Conservation (phyloP, 495 filamentous ascomycete species). For the Oleoguttula mirabilis region DNA sequence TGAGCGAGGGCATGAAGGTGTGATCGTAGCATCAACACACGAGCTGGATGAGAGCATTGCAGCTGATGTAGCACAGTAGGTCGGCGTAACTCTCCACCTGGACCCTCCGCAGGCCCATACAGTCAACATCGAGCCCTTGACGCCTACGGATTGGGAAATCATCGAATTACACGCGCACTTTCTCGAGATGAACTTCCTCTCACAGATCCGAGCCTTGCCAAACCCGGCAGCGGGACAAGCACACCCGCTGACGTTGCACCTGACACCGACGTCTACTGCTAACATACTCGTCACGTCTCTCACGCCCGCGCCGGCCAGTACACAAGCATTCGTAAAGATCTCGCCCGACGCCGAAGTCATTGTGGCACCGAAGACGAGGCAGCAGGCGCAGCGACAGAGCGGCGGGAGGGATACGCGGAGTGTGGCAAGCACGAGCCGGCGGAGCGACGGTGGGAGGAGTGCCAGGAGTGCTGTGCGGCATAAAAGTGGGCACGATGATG, state of each 20-base stretch:
- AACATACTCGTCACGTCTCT: slow-evolving; percentile 77
- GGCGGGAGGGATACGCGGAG: slow-evolving; percentile 52
- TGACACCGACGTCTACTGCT: slow-evolving; percentile 90
- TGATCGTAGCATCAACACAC: no score
- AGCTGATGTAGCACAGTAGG: slow-evolving; percentile 29
- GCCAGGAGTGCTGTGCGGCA: slow-evolving; percentile 51
- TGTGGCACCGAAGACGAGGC: slow-evolving; percentile 80
- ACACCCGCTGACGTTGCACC: slow-evolving; percentile 82
- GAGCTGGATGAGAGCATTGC: background rate
- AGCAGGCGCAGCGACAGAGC: slow-evolving; percentile 29
- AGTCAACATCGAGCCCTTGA: slow-evolving; percentile 90
- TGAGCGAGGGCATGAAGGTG: slow-evolving; percentile 78
- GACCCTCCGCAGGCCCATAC: slow-evolving; percentile 85
- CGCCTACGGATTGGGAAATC: slow-evolving; percentile 93
- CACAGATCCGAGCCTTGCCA: slow-evolving; percentile 83
- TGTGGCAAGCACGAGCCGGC: slow-evolving; percentile 54
- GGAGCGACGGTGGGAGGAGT: slow-evolving; percentile 61
- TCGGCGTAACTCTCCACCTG: slow-evolving; percentile 61
- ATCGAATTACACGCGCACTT: slow-evolving; percentile 95
- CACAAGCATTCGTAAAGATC: slow-evolving; percentile 77
- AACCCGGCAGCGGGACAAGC: slow-evolving; percentile 56
- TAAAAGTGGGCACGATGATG: slow-evolving; percentile 33
- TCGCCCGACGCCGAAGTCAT: slow-evolving; percentile 90
- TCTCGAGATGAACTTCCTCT: slow-evolving; percentile 82
- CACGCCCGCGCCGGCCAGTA: slow-evolving; percentile 53